phyloP scores from a whole-genome alignment of 306 rosid species.

The Trifolium fragiferum region DNA sequence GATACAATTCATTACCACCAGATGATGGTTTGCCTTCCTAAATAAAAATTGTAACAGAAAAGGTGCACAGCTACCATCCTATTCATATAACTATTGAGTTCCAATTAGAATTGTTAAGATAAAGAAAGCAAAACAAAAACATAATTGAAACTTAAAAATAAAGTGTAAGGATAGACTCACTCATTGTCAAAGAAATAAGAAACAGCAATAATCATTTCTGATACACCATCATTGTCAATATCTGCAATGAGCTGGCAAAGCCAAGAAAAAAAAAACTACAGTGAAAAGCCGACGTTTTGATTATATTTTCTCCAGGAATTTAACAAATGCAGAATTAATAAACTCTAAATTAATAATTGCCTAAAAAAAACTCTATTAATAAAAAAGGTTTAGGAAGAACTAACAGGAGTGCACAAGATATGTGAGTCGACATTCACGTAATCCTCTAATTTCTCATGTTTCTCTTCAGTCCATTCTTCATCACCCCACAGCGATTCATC shows the following conservation, averaged over 20 bases:
- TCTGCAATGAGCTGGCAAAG: conserved; percentile 89
- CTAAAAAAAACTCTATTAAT: not conserved
- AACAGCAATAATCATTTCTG: conserved; percentile 93
- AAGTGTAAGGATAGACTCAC: conserved; percentile 61
- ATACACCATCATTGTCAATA: conserved; percentile 93
- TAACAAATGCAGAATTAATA: conserved; percentile 17
- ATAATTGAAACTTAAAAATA: conserved; percentile 2
- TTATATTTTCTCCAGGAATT: conserved; percentile 11
- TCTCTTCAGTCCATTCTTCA: conserved; percentile 83
- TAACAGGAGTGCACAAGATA: conserved; percentile 91
- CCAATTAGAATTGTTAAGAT: not conserved
- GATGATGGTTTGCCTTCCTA: conserved; percentile 22
- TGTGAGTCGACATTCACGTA: conserved; percentile 83
- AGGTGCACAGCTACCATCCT: conserved; percentile 6
- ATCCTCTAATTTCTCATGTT: conserved; percentile 83
- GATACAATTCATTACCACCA: conserved; percentile 13
- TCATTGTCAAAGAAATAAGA: conserved; percentile 94
- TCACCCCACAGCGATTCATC: conserved; percentile 96
- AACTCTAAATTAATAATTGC: not conserved
- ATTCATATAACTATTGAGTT: not conserved
- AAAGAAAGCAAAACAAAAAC: conserved; percentile 16
- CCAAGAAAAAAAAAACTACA: conserved; percentile 22
- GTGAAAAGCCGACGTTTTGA: conserved; percentile 10
- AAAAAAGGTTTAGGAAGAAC: conserved; percentile 44
- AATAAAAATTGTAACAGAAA: conserved; percentile 21